These are phyloP conservation scores for Suhomyces anneliseae DNA, from an alignment of 1,139 yeast species.

Conservation along the genomic window DNA sequence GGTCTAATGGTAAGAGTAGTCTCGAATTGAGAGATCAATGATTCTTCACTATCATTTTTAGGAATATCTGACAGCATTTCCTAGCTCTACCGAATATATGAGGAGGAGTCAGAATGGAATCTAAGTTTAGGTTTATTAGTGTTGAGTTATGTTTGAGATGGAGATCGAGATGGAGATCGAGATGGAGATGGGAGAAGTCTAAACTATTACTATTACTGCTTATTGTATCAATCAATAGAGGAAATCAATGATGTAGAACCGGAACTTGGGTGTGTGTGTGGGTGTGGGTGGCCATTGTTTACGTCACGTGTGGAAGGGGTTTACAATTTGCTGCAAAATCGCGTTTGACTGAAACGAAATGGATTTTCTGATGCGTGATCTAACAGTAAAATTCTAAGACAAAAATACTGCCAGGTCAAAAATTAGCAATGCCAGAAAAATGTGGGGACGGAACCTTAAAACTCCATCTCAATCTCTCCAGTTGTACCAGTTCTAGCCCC, in stretches of 20 bases:
- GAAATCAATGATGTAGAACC: no score
- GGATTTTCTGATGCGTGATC: no score
- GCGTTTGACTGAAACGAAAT: not conserved
- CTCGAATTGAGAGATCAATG: slow-evolving; percentile 49
- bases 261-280: no score
- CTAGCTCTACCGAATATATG: not conserved
- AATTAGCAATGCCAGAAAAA: no score
- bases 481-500: no score
- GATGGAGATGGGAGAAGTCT: not conserved
- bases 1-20: slow-evolving; percentile 48
- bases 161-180: not conserved
- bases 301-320: slow-evolving; percentile 9
- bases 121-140: not conserved
- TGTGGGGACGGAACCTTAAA: no score
- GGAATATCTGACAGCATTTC: slow-evolving; percentile 5
- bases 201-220: no score
- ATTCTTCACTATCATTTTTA: slow-evolving; percentile 43
- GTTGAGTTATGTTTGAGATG: not conserved
- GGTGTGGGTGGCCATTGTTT: not conserved
- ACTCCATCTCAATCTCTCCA: no score
- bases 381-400: no score
- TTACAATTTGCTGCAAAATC: slow-evolving; percentile 7
- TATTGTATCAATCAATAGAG: no score
- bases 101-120: no score
- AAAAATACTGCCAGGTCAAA: no score